Percentiles rank a stretch among this genome's conserved stretches.
These are phyloP conservation scores for Microdochium bolleyi DNA, from an alignment of 2,329 filamentous ascomycete genomes.

Conservation along the genomic window DNA sequence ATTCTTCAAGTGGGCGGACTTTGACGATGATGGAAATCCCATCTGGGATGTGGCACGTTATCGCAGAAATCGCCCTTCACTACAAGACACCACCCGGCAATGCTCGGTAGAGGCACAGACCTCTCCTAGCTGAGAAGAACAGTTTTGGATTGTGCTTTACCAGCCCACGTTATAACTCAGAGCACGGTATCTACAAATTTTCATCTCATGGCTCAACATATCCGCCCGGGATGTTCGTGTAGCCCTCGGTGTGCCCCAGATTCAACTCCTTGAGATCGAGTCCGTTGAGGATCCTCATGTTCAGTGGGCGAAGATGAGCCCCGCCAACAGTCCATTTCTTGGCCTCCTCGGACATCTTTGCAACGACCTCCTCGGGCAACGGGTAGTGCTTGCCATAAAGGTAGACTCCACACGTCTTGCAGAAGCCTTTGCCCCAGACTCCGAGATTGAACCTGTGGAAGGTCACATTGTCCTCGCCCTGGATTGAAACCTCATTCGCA, in stretches of 20 bases:
- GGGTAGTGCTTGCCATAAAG: constrained; percentile 23
- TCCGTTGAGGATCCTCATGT: constrained; percentile 26
- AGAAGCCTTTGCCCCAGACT: constrained; percentile 34
- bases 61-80: neutral
- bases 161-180: too few species aligned
- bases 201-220: neutral
- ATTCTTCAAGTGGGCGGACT: constrained; percentile 80
- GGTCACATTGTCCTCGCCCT: constrained; percentile 28
- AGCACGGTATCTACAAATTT: too few species aligned
- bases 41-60: constrained; percentile 40
- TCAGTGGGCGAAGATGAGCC: constrained; percentile 20
- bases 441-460: constrained; percentile 26
- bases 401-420: constrained; percentile 37
- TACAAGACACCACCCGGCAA: neutral
- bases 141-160: too few species aligned
- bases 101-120: too few species aligned
- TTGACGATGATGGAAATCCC: constrained; percentile 80
- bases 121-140: too few species aligned
- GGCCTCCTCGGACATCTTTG: constrained; percentile 17
- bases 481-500: constrained; percentile 24
- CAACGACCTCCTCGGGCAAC: constrained; percentile 25
- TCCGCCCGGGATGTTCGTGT: constrained; percentile 4
- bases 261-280: constrained; percentile 24
- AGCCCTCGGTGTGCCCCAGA: constrained; percentile 15
- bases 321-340: constrained; percentile 8